Conservation (phyloP, 192 early-diverging fungal genomes). For the Podila epigama region DNA sequence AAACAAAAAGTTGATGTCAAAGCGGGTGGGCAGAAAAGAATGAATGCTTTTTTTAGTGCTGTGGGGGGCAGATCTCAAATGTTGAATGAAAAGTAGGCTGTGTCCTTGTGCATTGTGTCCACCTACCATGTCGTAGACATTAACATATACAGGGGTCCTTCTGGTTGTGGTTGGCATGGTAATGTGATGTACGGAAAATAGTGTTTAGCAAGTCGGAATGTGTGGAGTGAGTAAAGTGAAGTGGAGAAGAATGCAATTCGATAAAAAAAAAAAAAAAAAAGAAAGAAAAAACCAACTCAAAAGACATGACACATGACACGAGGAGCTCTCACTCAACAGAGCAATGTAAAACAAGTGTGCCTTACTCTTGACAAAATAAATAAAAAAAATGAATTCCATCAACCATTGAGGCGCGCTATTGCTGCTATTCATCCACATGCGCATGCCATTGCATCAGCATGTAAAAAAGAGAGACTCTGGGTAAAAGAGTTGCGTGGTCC, state of each 20-base stretch:
- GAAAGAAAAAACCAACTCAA: not conserved
- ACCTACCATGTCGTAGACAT: conserved; percentile 55
- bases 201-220: not conserved
- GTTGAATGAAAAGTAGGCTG: not conserved
- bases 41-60: not conserved
- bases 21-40: not conserved
- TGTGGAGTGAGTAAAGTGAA: not conserved
- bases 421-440: not conserved
- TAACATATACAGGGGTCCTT: conserved; percentile 48
- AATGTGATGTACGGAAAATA: not conserved
- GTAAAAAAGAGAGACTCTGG: not conserved
- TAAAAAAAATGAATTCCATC: not conserved
- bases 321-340: too few species aligned
- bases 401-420: too few species aligned
- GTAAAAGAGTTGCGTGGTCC: conserved; percentile 59
- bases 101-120: not conserved
- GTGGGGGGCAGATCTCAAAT: not conserved
- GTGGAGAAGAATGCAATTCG: not conserved
- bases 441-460: not conserved
- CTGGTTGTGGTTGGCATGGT: conserved; percentile 21
- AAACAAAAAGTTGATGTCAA: not conserved
- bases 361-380: too few species aligned
- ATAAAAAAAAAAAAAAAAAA: not conserved
- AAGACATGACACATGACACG: not conserved
- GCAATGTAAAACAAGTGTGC: too few species aligned